These are phyloP conservation scores for Leishmania amazonensis DNA, from an alignment of 208 protist species.

Conservation along the genomic window DNA sequence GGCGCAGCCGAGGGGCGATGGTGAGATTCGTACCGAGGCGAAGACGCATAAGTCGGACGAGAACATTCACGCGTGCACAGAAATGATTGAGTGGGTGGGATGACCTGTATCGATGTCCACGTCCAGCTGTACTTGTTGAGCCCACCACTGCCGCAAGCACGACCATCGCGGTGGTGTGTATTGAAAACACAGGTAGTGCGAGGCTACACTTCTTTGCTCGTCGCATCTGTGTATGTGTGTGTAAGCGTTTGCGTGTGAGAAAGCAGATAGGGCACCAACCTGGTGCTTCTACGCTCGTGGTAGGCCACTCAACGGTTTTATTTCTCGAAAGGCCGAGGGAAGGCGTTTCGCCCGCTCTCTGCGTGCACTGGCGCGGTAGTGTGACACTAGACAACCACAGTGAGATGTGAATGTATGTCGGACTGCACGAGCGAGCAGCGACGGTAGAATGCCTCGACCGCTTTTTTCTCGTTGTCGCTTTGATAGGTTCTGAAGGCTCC, in stretches of 20 bases:
- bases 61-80: conserved; percentile 16
- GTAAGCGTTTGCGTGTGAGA: not conserved
- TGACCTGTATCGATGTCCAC: not conserved
- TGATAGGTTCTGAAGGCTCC: not conserved
- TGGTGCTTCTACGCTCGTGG: not conserved
- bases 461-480: not conserved
- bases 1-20: conserved; percentile 15
- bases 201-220: not conserved
- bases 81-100: not conserved
- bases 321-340: not conserved
- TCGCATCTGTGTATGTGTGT: not conserved
- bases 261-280: not conserved
- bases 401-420: not conserved
- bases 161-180: not conserved
- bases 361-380: not conserved
- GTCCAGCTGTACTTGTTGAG: not conserved
- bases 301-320: not conserved
- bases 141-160: not conserved
- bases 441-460: not conserved
- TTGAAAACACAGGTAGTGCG: not conserved
- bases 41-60: conserved; percentile 30
- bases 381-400: not conserved
- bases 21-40: conserved; percentile 16
- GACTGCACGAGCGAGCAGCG: not conserved
- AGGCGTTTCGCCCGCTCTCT: not conserved